Base-by-base conservation (phyloP, 352 stramenopile species). In the Phytophthora podocarpi region DNA sequence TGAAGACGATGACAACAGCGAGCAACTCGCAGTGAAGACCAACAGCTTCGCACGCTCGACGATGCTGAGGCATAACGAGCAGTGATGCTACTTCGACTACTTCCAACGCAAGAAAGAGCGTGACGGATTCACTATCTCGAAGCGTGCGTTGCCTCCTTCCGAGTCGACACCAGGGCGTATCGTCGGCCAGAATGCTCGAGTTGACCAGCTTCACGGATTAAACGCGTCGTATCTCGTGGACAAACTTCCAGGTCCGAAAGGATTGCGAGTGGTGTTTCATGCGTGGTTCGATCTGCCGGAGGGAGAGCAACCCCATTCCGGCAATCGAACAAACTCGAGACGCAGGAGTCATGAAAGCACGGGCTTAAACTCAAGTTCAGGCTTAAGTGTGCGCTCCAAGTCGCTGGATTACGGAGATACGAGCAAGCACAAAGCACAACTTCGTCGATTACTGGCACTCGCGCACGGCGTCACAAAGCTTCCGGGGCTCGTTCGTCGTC, bases 261-360 rank as follows among this genome's bases (percentile, higher is more conserved):
- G 54, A 0, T 64, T 83, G 12, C 69, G 67, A 1, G 59, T 83
- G 5, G 64, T 83, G 13, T 83, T 77, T 59, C 73, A 79, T 30
- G 62, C 64, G 1, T 71, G 55, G 56, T 66, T 78, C 24, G 65
- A 74, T 15, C 12, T n/a, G 7, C 8, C 27, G 9, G 16, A 50
- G 23, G 11, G 18, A 60, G 0, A 26, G 10, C 20, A 30, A 13
- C n/a, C 1, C 15, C n/a, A n/a, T n/a, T n/a, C n/a, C n/a, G n/a
- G n/a, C 16, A 30, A 11, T 27, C 31, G 39, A 2, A 51, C 26
- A 18, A 49, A 30, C 20, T 35, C 34, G 21, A 51, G 41, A 46
- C 59, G 46, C 45, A 46, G 20, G 24, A 54, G 28, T 43, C 34
- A 48, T 2, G 21, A 45, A n/a, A 64, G 31, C 26, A 16, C n/a